phyloP scores from a whole-genome alignment of 176 grass and related monocot species.

The Eleusine coracana region DNA sequence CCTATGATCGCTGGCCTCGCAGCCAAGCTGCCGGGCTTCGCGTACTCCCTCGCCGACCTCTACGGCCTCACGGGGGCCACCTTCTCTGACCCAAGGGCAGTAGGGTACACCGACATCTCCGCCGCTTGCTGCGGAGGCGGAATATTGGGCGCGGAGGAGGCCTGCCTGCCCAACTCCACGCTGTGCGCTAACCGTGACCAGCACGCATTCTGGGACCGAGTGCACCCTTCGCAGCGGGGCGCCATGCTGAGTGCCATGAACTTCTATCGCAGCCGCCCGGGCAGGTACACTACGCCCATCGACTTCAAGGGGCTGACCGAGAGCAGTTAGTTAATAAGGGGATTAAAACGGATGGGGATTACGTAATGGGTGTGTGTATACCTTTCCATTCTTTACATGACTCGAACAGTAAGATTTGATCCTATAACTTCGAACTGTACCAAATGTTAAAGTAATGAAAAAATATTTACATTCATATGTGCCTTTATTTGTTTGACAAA shows the following conservation, averaged over 20 bases:
- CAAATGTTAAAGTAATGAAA: too few species aligned
- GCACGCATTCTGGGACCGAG: conserved; percentile 41
- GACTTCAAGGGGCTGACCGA: conserved; percentile 40
- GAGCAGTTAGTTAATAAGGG: background rate
- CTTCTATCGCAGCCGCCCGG: conserved; percentile 9
- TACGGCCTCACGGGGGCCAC: background rate
- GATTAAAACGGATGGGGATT: background rate
- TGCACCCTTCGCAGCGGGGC: conserved; percentile 38
- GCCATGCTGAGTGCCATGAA: background rate
- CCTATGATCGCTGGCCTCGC: background rate
- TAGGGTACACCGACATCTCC: conserved; percentile 19
- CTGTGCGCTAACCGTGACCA: conserved; percentile 25
- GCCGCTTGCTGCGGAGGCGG: conserved; percentile 28
- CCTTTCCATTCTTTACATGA: too few species aligned
- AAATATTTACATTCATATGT: too few species aligned
- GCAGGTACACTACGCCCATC: conserved; percentile 12
- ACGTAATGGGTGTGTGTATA: too few species aligned
- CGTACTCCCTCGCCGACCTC: conserved; percentile 43
- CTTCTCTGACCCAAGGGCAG: background rate
- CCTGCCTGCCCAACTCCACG: background rate
- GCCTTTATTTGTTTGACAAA: too few species aligned
- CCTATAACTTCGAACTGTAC: too few species aligned
- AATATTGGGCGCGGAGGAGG: background rate
- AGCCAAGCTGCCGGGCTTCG: background rate
- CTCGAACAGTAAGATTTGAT: too few species aligned